Conservation (phyloP, 768 basidiomycete species). For the Agaricus sinodeliciosus region DNA sequence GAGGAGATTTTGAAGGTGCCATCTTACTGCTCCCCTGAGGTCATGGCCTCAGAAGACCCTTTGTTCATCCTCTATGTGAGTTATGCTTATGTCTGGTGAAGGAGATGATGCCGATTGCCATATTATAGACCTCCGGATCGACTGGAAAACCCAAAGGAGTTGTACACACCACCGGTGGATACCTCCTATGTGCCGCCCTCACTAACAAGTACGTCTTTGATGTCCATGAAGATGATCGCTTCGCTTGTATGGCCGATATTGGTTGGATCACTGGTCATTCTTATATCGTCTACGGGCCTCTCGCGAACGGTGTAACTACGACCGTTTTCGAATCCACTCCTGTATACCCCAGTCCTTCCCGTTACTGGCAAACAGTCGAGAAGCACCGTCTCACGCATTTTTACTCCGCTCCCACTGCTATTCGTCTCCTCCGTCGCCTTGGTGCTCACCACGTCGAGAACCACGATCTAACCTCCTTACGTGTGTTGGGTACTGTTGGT, state of each 20-base stretch:
- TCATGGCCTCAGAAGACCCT: constrained; percentile 92
- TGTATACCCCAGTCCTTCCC: constrained; percentile 90
- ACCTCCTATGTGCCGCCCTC: constrained; percentile 85
- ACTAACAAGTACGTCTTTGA: constrained; percentile 98
- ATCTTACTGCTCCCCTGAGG: constrained; percentile 80
- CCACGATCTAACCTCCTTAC: constrained; percentile 74
- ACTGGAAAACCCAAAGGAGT: constrained; percentile 98
- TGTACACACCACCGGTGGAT: constrained; percentile 84
- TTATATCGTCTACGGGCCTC: constrained; percentile 91
- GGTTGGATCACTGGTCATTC: constrained; percentile 99
- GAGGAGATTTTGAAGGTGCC: constrained; percentile 83
- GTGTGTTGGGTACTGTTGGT: constrained; percentile 89
- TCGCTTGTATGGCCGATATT: constrained; percentile 97
- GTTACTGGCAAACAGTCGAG: constrained; percentile 96
- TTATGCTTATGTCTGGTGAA: constrained; percentile 10
- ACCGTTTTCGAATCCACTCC: constrained; percentile 96
- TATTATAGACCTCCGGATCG: constrained; percentile 77
- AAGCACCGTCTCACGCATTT: constrained; percentile 94
- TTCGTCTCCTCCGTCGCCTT: constrained; percentile 75
- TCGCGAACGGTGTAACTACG: constrained; percentile 78
- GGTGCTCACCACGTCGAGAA: constrained; percentile 82
- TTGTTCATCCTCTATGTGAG: constrained; percentile 97
- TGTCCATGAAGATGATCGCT: constrained; percentile 91
- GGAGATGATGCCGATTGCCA: background rate
- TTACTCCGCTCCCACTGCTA: constrained; percentile 93